Percentiles rank a stretch among this genome's conserved stretches.
Conservation (phyloP, 306 rosid genomes). For the Prinsepia uniflora region DNA sequence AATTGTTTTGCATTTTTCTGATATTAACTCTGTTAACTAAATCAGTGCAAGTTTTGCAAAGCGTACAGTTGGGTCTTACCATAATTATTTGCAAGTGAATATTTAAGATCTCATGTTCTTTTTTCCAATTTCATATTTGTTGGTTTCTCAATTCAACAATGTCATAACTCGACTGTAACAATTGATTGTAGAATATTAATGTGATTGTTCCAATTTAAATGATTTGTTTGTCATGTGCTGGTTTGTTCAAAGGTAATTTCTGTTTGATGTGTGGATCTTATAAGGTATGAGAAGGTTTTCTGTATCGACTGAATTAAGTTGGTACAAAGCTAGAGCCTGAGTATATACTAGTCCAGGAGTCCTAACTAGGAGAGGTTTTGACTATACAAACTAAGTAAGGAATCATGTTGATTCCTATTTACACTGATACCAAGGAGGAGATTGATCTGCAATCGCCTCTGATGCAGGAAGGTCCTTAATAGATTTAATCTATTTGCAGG, state of each 20-base stretch:
- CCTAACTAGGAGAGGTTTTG: too few relatives aligned
- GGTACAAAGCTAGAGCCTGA: too few relatives aligned
- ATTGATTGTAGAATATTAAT: not conserved
- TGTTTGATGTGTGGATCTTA: slow-evolving; percentile 14
- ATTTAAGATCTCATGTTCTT: not conserved
- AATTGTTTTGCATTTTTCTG: not conserved
- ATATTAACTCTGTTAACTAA: not conserved
- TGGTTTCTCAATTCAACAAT: not conserved
- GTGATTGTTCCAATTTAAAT: not conserved
- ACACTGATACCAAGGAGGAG: too few relatives aligned
- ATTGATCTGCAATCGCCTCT: too few relatives aligned
- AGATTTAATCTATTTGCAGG: slow-evolving; percentile 52
- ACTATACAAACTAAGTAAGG: too few relatives aligned
- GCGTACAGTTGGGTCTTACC: not conserved
- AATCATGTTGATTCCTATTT: too few relatives aligned
- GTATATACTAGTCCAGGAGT: too few relatives aligned
- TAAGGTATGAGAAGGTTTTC: too few relatives aligned
- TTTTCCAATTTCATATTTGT: not conserved
- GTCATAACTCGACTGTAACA: not conserved
- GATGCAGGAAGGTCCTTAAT: too few relatives aligned
- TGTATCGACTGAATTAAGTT: too few relatives aligned
- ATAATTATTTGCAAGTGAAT: not conserved
- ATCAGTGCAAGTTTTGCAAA: not conserved
- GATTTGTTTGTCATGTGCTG: not conserved
- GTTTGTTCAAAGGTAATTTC: slow-evolving; percentile 8